Conservation (phyloP, 805 yeast species). For the Komagataella pastoris region DNA sequence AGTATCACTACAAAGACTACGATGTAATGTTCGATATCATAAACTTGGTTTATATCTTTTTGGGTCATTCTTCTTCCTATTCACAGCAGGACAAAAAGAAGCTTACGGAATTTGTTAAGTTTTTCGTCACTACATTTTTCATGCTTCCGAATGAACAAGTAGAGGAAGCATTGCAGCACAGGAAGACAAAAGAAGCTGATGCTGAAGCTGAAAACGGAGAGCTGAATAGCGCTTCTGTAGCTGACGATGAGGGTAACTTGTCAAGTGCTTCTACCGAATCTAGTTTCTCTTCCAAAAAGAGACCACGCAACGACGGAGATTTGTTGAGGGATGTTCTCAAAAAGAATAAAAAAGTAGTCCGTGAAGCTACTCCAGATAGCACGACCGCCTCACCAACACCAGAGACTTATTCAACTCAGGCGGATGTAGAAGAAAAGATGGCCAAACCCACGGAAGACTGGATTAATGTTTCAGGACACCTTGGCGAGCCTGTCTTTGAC, state of each 20-base stretch:
- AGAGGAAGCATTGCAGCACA: slow-evolving; percentile 6
- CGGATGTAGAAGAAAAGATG: slow-evolving; percentile 11
- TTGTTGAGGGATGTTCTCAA: slow-evolving; percentile 46
- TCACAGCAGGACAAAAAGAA: slow-evolving; percentile 73
- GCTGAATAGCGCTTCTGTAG: slow-evolving; percentile 5
- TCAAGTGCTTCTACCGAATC: slow-evolving; percentile 7
- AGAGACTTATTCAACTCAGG: slow-evolving; percentile 6
- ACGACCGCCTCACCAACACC: slow-evolving; percentile 3
- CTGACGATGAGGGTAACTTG: slow-evolving; percentile 2
- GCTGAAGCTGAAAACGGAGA: slow-evolving; percentile 12
- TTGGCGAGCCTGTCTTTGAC: slow-evolving; percentile 9
- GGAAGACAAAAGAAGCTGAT: slow-evolving; percentile 8
- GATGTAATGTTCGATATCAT: slow-evolving; percentile 65
- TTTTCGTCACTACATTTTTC: slow-evolving; percentile 64
- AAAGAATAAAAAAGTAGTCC: slow-evolving; percentile 27
- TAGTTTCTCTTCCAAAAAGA: slow-evolving; percentile 22
- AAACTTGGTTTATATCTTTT: slow-evolving; percentile 50
- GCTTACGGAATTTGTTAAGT: slow-evolving; percentile 54
- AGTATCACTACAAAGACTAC: slow-evolving; percentile 49
- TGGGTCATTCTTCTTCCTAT: slow-evolving; percentile 58
- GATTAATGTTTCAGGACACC: slow-evolving; percentile 16
- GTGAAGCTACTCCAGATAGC: slow-evolving; percentile 5
- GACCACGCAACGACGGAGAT: slow-evolving; percentile 41
- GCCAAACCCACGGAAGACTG: slow-evolving; percentile 18
- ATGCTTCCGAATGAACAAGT: slow-evolving; percentile 33